phyloP scores from a whole-genome alignment of 805 yeast genomes.

The Tetrapisispora iriomotensis region DNA sequence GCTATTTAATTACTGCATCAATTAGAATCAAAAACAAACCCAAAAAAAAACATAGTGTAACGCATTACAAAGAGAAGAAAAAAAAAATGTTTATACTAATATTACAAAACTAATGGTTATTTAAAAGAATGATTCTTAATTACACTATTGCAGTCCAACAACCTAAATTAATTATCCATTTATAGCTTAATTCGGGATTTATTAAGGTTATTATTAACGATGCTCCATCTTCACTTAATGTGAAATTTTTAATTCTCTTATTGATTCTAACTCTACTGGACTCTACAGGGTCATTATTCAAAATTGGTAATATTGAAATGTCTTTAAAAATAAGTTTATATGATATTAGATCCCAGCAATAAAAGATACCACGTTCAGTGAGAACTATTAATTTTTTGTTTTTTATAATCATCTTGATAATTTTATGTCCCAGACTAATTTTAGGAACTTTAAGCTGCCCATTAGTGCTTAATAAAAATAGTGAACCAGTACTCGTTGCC shows the following conservation, averaged over 20 bases:
- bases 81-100: too few relatives aligned
- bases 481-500: constrained; percentile 34
- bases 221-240: constrained; percentile 2
- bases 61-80: background rate
- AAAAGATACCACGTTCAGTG: constrained; percentile 49
- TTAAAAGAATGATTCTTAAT: background rate
- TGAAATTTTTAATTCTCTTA: constrained; percentile 16
- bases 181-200: constrained; percentile 11
- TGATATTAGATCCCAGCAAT: constrained; percentile 24
- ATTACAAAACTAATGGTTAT: background rate
- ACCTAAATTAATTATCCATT: constrained; percentile 20
- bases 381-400: constrained; percentile 42
- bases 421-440: constrained; percentile 39
- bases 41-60: background rate
- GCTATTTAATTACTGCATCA: background rate
- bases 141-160: constrained; percentile 16
- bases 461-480: constrained; percentile 24
- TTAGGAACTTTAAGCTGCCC: constrained; percentile 31
- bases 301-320: constrained; percentile 23
- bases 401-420: constrained; percentile 34
- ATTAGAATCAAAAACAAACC: background rate
- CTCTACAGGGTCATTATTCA: constrained; percentile 17
- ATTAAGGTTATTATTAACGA: constrained; percentile 9
- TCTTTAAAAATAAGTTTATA: constrained; percentile 14
- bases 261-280: constrained; percentile 21